Evolutionary conservation across 768 basidiomycete species (phyloP).

Genomic region (Calocybe cyanea): DNA sequence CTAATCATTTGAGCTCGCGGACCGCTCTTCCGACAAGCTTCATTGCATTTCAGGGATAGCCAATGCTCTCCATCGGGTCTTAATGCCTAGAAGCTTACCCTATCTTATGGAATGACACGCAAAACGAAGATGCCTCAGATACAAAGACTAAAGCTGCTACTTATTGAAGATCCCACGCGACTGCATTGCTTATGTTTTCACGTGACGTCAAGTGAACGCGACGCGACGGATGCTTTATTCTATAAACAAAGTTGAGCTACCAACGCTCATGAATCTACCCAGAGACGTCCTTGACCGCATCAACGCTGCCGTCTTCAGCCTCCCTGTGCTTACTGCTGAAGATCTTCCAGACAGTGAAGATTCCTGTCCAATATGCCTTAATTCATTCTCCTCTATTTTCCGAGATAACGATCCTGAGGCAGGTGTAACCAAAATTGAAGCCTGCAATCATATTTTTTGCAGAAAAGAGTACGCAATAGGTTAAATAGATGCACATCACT

Average conservation of each 20-base stretch:
- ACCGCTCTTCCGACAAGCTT: too few species aligned
- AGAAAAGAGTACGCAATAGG: constrained; percentile 46
- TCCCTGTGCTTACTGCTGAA: constrained; percentile 37
- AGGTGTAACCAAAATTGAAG: constrained; percentile 54
- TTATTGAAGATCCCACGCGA: too few species aligned
- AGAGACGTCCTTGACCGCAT: constrained; percentile 28
- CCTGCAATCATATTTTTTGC: constrained; percentile 69
- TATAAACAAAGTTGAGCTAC: constrained; percentile 9
- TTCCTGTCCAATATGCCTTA: constrained; percentile 64
- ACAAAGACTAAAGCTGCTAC: too few species aligned
- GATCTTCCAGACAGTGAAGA: constrained; percentile 44
- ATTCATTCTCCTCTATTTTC: constrained; percentile 45
- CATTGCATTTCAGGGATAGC: too few species aligned
- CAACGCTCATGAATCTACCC: constrained; percentile 6
- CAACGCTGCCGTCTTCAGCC: constrained; percentile 32
- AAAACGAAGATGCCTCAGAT: too few species aligned
- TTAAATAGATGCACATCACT: not conserved
- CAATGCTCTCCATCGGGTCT: too few species aligned
- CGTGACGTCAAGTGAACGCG: constrained; percentile 10
- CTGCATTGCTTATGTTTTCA: not conserved
- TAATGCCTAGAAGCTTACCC: too few species aligned
- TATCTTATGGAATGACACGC: too few species aligned
- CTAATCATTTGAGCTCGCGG: too few species aligned
- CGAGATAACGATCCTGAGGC: constrained; percentile 22
- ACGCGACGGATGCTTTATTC: constrained; percentile 7